Percentiles rank a stretch among this genome's conserved stretches.
phyloP scores from a whole-genome alignment of 352 stramenopile species.

The Blastocystis sp. region DNA sequence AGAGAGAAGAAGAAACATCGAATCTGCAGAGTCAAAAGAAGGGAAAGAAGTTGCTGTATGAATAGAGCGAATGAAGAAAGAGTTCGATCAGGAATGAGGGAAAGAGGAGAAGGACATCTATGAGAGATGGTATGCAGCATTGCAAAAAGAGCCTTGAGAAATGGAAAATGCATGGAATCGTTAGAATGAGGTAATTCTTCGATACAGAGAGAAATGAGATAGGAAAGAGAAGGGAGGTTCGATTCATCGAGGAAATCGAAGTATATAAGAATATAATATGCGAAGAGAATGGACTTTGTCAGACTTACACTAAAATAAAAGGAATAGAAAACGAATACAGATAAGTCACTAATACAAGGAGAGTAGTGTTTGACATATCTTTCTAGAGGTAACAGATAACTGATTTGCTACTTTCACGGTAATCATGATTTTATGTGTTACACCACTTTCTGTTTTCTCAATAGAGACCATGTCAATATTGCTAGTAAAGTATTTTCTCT shows the following conservation, averaged over 20 bases:
- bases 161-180: not conserved
- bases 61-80: not conserved
- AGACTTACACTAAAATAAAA: not conserved
- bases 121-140: not conserved
- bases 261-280: not conserved
- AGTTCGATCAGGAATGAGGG: not conserved
- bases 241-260: not conserved
- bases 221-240: not conserved
- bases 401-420: too few species aligned
- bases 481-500: too few species aligned
- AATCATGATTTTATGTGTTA: too few species aligned
- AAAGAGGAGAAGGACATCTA: not conserved
- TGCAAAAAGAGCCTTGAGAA: not conserved
- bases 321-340: not conserved
- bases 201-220: not conserved
- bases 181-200: not conserved
- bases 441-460: too few species aligned
- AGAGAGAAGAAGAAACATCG: not conserved
- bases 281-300: not conserved
- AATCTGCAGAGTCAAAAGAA: not conserved
- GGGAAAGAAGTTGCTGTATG: not conserved
- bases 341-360: constrained; percentile 8
- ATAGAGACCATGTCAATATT: too few species aligned
- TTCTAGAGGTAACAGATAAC: too few species aligned
- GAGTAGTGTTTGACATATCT: not conserved